Percentiles rank a stretch among this genome's conserved stretches.
These are phyloP conservation scores for Nematodospora anomalae DNA, from an alignment of 1,139 yeast genomes.

Conservation along the genomic window DNA sequence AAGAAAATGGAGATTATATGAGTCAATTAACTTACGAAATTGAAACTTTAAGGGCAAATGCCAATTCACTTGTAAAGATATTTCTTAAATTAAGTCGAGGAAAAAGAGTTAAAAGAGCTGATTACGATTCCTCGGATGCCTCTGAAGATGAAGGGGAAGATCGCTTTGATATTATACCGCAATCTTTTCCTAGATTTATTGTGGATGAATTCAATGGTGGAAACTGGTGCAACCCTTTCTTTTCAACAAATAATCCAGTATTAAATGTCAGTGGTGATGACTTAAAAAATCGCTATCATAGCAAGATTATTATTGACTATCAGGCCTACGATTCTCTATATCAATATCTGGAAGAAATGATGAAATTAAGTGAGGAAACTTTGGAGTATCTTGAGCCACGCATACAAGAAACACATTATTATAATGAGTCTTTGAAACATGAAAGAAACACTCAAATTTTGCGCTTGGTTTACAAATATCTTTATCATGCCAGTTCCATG, in stretches of 20 bases:
- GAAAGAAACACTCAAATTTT: slow-evolving; percentile 56
- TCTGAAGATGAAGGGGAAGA: slow-evolving; percentile 38
- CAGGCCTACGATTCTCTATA: slow-evolving; percentile 44
- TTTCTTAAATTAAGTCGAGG: slow-evolving; percentile 33
- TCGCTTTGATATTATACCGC: slow-evolving; percentile 51
- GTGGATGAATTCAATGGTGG: slow-evolving; percentile 69
- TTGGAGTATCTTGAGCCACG: slow-evolving; percentile 39
- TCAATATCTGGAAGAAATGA: slow-evolving; percentile 38
- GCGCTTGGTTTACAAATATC: slow-evolving; percentile 51
- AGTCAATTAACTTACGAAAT: slow-evolving; percentile 41
- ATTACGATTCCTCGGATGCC: slow-evolving; percentile 43
- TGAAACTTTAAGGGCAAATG: slow-evolving; percentile 31
- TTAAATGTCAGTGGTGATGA: slow-evolving; percentile 50
- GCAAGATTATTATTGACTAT: slow-evolving; percentile 51
- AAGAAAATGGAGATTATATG: slow-evolving; percentile 20
- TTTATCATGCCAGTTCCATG: slow-evolving; percentile 50
- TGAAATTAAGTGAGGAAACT: slow-evolving; percentile 39
- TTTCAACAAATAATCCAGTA: slow-evolving; percentile 39
- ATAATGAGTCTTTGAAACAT: slow-evolving; percentile 35
- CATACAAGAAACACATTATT: slow-evolving; percentile 35
- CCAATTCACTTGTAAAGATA: slow-evolving; percentile 28
- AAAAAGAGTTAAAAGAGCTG: slow-evolving; percentile 33
- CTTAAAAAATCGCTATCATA: slow-evolving; percentile 41
- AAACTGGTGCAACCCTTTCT: slow-evolving; percentile 70
- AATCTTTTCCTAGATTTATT: slow-evolving; percentile 66